Evolutionary conservation across 768 basidiomycete genomes (phyloP), one percentile per base, ranked within the genome.

Genomic region (Lentinus tigrinus): DNA sequence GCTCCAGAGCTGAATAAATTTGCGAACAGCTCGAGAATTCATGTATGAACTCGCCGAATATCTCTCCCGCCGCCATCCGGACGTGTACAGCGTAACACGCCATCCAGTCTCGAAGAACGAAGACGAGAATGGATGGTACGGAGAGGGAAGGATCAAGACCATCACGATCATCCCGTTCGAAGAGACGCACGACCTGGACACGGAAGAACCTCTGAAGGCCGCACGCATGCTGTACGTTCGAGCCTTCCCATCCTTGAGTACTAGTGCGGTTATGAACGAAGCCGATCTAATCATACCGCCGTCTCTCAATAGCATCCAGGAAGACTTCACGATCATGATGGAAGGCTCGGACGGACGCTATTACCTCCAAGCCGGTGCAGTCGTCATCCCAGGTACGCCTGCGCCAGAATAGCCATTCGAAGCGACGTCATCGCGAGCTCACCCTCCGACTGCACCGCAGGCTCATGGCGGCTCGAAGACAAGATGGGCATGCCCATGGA

Each of bases 401-500:
- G n/a, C n/a, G n/a, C n/a, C n/a, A n/a, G n/a, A 34, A 24, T 36
- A 24, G 36, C 23, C 17, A 3, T 43, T 10, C 27, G 4, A 24
- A 21, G 40, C 17, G 3, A n/a, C 24, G 21, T 52, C n/a, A 27
- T 60, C 39, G 34, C 17, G 13, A 40, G n/a, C 17, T 44, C 38
- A 26, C 21, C 26, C 9, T 48, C 50, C 21, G 37, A 4, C 60
- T 58, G 55, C 59, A 42, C 59, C 34, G 40, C 65, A 88, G 90
- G 90, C 23, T 85, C 83, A 60, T 91, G 90, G 91, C 79, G 89
- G 17, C 77, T 91, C 73, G 69, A 79, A 61, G 89, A 91, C 72
- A 91, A 91, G 73, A 81, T 89, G 53, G 91, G 89, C 7, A 74
- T 85, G 64, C 76, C 84, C 21, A 73, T 91, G 37, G 85, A 89